Base-by-base conservation (phyloP, 2,329 filamentous ascomycete genomes). In the Aspergillus pseudotamarii region DNA sequence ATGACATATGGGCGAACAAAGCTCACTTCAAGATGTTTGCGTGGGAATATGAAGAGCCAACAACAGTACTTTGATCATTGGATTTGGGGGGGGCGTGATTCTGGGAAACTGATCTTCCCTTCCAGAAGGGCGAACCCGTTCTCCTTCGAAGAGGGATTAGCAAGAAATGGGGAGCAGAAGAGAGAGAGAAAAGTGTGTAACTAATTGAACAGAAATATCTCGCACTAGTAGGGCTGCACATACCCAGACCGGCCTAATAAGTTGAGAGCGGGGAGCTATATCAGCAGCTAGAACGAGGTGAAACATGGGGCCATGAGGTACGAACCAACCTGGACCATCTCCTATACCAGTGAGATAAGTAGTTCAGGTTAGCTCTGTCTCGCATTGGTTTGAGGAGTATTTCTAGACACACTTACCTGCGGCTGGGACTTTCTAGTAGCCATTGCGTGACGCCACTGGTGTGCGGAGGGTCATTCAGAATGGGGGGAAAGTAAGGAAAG, bases 301-400 rank as follows among this genome's bases (percentile, higher is more conserved):
- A 59, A 59, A 66, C 21, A 61, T 45, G 59, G 64, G 66, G 56
- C 61, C 62, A 64, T 68, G 74, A 74, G 71, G 73, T 73, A 91
- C 89, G 86, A 90, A 98, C 95, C 94, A 84, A 99, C 94, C 91
- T 99, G 94, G 72, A 97, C 92, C 95, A 99, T 99, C 86, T 99
- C 95, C 93, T 98, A 57, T 56, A 61, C 16, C 30, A 38, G 53
- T 46, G 48, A 32, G 30, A 32, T 16, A 26, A 51, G 32, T 58
- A 30, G 32, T 36, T 45, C 16, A 41, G 21, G n/a, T 38, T 46
- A 59, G 43, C 26, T 14, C 26, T 28, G 16, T 28, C 23, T 28
- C 41, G 32, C 41, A 28, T 26, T 54, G 16, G 46, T 54, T 55
- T 38, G 10, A 36, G 30, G 19, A 19, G 11, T 55, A 38, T 12